Base-by-base conservation (phyloP, 2,329 filamentous ascomycete genomes). In the Aspergillus versicolor region DNA sequence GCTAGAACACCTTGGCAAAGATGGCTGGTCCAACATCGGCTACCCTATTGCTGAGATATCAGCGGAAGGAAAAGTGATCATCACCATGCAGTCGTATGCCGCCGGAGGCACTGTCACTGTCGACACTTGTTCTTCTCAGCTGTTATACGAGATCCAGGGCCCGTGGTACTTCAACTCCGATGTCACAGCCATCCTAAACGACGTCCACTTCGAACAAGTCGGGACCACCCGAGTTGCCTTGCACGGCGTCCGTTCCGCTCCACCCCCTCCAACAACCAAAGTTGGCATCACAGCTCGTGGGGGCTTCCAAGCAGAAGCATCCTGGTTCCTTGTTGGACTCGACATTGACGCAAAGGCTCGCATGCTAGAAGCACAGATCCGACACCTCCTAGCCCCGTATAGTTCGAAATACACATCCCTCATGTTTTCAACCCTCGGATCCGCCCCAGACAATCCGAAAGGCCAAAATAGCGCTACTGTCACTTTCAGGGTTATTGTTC, bases 91-190 rank as follows among this genome's bases (percentile, higher is more conserved):
- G 52, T 67, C 71, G 7, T 66, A 70, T 56, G 65, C 70, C 7
- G 66, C 64, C 1, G 74, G 73, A 2, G 78, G 79, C n/a, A 61
- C 70, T 2, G 72, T 79, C 17, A 76, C 73, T 1, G 75, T 79
- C 7, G 78, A 83, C 53, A 84, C 82, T 0, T 79, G 81, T 54
- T 77, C 77, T 0, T 79, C 77, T 3, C 82, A 84, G 58, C 70
- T 84, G 3, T 63, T 84, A 2, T 84, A 83, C 63, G 81, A 83
- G 65, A 79, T 83, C 15, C 81, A 83, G 61, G 81, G 81, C 5
- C 79, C 79, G 0, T 79, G 77, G 74, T 85, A 85, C 65, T 82
- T 77, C 73, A 84, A 84, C 69, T 80, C 78, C 0, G 83, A 85
- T 60, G 82, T 84, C 30, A 83, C 79, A 0, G 82, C 82, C 0